Base-by-base conservation (phyloP, 2,329 filamentous ascomycete species). In the Sordariomycetes sp. region DNA sequence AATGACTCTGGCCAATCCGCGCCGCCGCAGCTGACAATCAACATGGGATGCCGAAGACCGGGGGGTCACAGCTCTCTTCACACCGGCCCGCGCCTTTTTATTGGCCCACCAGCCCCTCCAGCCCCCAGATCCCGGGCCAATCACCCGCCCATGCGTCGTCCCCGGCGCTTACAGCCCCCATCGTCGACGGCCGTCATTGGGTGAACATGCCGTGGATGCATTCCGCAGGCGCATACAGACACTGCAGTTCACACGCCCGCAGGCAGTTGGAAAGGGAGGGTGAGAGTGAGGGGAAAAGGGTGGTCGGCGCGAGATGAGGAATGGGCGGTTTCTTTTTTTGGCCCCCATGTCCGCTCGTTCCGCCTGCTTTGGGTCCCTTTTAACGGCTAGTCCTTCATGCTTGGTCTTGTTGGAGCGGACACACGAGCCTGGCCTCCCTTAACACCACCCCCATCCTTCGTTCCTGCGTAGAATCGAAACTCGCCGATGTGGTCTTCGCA, bases 91-190 rank as follows among this genome's bases (percentile, higher is more conserved):
- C 20, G n/a, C 6, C 6, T 24, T n/a, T n/a, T 52, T 20, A 57
- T 57, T 57, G 55, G 55, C 43, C 46, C 16, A n/a, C n/a, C 20
- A 18, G n/a, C n/a, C 28, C 50, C 32, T 40, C 32, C 35, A 52
- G 20, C 32, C 51, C 28, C 51, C 40, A 46, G 32, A 34, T 53
- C 55, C 55, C 55, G 34, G 55, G 55, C 55, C 55, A 57, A 57
- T 57, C 55, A 57, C 55, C 55, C 55, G 48, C 40, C n/a, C 32
- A 22, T 53, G n/a, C 14, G n/a, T 22, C 32, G 22, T 22, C 22
- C 28, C 32, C 28, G 55, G 55, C 55, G 55, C 55, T 57, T 57
- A 57, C 46, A 53, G 55, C n/a, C 55, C 24, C 32, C 24, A 35
- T n/a, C 48, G 22, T 43, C 55, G 24, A 14, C 34, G n/a, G 32